Evolutionary conservation across 2,329 filamentous ascomycete genomes (phyloP).

Genomic region (Elsinoe perseae): DNA sequence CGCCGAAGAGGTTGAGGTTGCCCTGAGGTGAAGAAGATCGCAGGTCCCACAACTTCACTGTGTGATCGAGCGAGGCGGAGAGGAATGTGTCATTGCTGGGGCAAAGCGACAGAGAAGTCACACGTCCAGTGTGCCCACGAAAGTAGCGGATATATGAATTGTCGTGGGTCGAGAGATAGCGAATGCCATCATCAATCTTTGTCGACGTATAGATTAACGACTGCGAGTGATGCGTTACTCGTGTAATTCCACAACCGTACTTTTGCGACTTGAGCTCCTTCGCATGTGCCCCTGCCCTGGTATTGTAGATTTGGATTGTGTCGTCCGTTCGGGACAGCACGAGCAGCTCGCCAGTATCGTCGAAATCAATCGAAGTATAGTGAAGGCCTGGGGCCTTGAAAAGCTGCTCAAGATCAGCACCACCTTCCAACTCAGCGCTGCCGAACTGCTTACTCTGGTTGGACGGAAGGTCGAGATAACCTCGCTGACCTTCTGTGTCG

Average conservation of each 20-base stretch:
- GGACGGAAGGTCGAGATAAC: constrained; percentile 71
- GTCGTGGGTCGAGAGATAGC: constrained; percentile 84
- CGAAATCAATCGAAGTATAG: constrained; percentile 89
- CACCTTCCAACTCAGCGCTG: neutral
- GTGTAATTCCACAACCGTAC: constrained; percentile 88
- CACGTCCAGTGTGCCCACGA: constrained; percentile 74
- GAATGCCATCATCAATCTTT: constrained; percentile 83
- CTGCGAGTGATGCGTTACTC: constrained; percentile 85
- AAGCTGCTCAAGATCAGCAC: constrained; percentile 26
- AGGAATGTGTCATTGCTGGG: constrained; percentile 86
- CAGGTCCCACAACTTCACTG: constrained; percentile 83
- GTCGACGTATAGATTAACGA: constrained; percentile 94
- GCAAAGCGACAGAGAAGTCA: constrained; percentile 76
- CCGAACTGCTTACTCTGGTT: constrained; percentile 54
- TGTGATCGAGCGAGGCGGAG: constrained; percentile 84
- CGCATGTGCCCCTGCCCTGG: constrained; percentile 79
- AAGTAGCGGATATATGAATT: constrained; percentile 97
- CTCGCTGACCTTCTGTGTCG: constrained; percentile 59
- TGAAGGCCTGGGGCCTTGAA: constrained; percentile 40
- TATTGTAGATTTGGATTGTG: constrained; percentile 90
- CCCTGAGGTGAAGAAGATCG: constrained; percentile 73
- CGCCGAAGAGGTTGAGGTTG: constrained; percentile 68
- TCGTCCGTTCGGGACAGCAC: constrained; percentile 91
- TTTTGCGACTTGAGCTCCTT: constrained; percentile 93
- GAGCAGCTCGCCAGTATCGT: constrained; percentile 86